Conservation (phyloP, 306 rosid species). For the Cucurbita pepo region DNA sequence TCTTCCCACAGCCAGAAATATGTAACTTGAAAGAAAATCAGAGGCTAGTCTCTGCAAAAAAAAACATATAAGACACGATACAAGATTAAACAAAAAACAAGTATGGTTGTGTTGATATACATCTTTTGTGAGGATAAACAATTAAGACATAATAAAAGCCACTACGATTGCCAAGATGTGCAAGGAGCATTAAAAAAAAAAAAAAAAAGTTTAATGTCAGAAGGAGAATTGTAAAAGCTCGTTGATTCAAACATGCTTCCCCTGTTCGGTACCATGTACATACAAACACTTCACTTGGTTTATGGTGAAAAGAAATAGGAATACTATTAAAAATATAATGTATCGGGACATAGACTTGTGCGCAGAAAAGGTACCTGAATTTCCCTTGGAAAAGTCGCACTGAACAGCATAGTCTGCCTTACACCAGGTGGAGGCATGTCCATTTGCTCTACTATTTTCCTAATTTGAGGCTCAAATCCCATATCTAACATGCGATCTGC, state of each 20-base stretch:
- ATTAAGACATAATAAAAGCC: background rate
- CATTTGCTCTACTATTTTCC: slow-evolving; percentile 70
- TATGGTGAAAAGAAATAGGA: background rate
- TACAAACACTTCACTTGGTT: background rate
- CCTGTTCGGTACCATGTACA: background rate
- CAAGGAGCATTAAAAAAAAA: background rate
- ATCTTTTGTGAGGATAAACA: background rate
- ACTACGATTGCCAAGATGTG: background rate
- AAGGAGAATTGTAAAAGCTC: background rate
- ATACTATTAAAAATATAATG: background rate
- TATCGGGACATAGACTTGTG: background rate
- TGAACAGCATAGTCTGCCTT: slow-evolving; percentile 76
- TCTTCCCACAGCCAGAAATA: slow-evolving; percentile 93
- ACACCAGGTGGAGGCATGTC: slow-evolving; percentile 80
- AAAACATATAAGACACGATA: background rate
- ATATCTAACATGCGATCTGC: slow-evolving; percentile 75
- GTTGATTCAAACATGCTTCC: background rate
- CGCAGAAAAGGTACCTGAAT: slow-evolving; percentile 36
- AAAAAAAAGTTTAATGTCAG: background rate
- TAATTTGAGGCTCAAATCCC: slow-evolving; percentile 73
- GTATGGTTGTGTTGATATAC: background rate
- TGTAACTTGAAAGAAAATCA: slow-evolving; percentile 72
- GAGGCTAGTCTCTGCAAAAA: slow-evolving; percentile 71
- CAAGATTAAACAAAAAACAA: background rate
- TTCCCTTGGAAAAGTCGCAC: slow-evolving; percentile 85